phyloP scores from a whole-genome alignment of 441 rosid genomes.

The Breynia disticha region DNA sequence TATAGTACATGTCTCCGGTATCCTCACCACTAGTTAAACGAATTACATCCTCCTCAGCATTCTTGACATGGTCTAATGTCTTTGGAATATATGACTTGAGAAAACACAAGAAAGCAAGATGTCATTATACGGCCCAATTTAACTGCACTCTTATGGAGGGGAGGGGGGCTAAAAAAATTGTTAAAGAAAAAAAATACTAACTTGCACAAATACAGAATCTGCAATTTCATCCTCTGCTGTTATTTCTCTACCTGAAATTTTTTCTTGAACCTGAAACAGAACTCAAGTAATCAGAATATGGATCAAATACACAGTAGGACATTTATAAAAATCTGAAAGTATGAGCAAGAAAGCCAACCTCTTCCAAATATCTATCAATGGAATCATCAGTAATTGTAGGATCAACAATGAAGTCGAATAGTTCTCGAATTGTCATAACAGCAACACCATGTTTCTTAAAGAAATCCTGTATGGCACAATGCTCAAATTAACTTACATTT shows the following conservation, averaged over 20 bases:
- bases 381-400: slow-evolving; percentile 64
- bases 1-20: slow-evolving; percentile 57
- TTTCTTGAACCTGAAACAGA: slow-evolving; percentile 59
- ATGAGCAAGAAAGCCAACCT: slow-evolving; percentile 34
- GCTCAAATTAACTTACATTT: slow-evolving; percentile 1
- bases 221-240: slow-evolving; percentile 90
- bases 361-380: slow-evolving; percentile 76
- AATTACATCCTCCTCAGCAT: slow-evolving; percentile 61
- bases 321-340: neutral
- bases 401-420: slow-evolving; percentile 90
- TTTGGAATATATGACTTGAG: slow-evolving; percentile 70
- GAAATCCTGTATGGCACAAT: slow-evolving; percentile 46
- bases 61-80: slow-evolving; percentile 66
- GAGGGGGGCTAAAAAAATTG: neutral
- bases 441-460: slow-evolving; percentile 88
- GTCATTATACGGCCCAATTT: neutral
- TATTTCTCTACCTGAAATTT: slow-evolving; percentile 47
- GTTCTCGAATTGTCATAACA: slow-evolving; percentile 82
- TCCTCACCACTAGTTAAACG: slow-evolving; percentile 63
- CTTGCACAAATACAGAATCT: slow-evolving; percentile 89
- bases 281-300: slow-evolving; percentile 12
- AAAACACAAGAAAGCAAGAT: neutral
- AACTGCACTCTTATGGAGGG: neutral
- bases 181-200: slow-evolving; percentile 1
- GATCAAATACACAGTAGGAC: neutral